Evolutionary conservation across 2,329 filamentous ascomycete genomes (phyloP), one percentile per base, ranked within the genome.

Genomic region (Hypomyces rosellus): DNA sequence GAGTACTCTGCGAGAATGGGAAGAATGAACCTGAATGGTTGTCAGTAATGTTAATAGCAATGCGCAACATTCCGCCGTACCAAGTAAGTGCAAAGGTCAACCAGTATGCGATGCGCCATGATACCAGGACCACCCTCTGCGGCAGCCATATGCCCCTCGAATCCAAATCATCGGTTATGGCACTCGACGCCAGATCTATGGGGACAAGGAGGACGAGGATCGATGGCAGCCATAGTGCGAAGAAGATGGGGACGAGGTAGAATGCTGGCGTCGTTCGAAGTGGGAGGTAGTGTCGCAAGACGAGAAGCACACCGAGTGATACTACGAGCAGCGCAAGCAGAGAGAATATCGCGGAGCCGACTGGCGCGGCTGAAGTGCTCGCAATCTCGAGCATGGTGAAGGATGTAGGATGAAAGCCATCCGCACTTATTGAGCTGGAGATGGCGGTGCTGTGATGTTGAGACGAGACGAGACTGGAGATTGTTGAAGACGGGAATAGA

Each of bases 31-130:
- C 86, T 91, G 59, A 11, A 30, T 30, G 25, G 25, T 11, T 16
- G 36, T 12, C 15, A 41, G 12, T 16, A 14, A 15, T 12, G n/a
- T 13, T 13, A 44, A 25, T 38, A 43, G 12, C 30, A 30, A 18
- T 34, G 15, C 14, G 43, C 2, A 49, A 37, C 8, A 12, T 41
- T 12, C 13, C 30, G 42, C 59, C 76, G 46, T 74, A 92, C 93
- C 93, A 99, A 50, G 92, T 97, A 63, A 99, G 72, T 46, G 85
- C 83, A 70, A 99, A 99, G 0, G 92, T 97, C 49, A 99, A 76
- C 93, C 93, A 99, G 71, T 99, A 99, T 16, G 87, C 86, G 57
- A 99, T 92, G 64, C 92, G 82, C 93, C 93, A 99, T 51, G 86
- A 86, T 20, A 96, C 89, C 62, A 95, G 75, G 45, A 96, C 75